phyloP scores from a whole-genome alignment of 140 eudicot species.

The Senecio squalidus region DNA sequence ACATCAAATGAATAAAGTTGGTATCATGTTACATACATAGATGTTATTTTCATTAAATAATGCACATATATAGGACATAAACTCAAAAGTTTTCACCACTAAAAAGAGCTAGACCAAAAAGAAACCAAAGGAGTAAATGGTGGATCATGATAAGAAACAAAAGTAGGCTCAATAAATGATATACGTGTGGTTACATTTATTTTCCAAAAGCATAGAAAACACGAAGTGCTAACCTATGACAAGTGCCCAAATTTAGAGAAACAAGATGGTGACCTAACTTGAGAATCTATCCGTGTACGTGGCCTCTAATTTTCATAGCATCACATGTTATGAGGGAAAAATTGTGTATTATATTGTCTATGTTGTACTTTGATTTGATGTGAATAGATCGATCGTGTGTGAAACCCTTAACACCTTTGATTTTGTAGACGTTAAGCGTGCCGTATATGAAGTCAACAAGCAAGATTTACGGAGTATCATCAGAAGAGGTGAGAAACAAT shows the following conservation, averaged over 20 bases:
- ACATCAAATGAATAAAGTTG: background rate
- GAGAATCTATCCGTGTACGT: slow-evolving; percentile 3
- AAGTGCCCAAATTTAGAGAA: slow-evolving; percentile 22
- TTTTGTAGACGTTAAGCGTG: slow-evolving; percentile 71
- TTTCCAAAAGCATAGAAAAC: slow-evolving; percentile 17
- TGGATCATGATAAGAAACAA: background rate
- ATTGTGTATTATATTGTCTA: background rate
- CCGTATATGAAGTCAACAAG: slow-evolving; percentile 82
- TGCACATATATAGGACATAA: background rate
- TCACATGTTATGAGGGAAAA: slow-evolving; percentile 6
- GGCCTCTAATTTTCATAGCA: slow-evolving; percentile 16
- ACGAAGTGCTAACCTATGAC: slow-evolving; percentile 6
- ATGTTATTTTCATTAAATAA: background rate
- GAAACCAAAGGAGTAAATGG: no score
- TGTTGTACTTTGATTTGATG: slow-evolving; percentile 13
- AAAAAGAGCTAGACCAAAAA: no score
- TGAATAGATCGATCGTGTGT: slow-evolving; percentile 11
- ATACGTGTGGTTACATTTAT: slow-evolving; percentile 19
- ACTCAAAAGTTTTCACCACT: background rate
- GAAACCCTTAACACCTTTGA: slow-evolving; percentile 11
- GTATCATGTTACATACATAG: background rate
- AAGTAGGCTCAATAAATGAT: slow-evolving; percentile 3
- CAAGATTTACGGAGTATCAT: slow-evolving; percentile 32
- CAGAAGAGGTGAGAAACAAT: slow-evolving; percentile 43
- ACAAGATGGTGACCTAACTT: slow-evolving; percentile 24